Conservation (phyloP, 306 rosid species). For the Casuarina equisetifolia region DNA sequence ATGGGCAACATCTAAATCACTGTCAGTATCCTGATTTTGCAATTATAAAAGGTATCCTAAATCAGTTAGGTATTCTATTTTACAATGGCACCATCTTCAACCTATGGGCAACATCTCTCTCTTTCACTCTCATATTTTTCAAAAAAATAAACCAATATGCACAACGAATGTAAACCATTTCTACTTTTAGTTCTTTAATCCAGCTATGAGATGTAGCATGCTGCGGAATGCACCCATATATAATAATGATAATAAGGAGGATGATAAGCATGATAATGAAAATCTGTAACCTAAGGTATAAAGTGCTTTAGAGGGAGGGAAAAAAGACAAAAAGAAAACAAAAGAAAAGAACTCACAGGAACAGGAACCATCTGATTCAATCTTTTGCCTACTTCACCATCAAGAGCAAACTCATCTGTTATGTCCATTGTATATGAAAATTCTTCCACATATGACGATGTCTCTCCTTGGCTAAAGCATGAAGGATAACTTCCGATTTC, state of each 20-base stretch:
- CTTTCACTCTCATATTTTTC: neutral
- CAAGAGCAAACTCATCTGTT: slow-evolving; percentile 74
- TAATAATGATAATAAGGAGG: neutral
- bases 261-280: neutral
- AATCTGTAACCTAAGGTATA: neutral
- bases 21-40: neutral
- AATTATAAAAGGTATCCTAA: neutral
- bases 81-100: slow-evolving; percentile 3
- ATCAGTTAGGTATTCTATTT: neutral
- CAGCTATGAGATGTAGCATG: neutral
- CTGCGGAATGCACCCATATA: neutral
- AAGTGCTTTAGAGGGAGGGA: neutral
- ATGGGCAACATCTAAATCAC: neutral
- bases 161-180: neutral
- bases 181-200: neutral
- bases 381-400: slow-evolving; percentile 92
- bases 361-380: slow-evolving; percentile 79
- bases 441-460: slow-evolving; percentile 36
- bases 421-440: slow-evolving; percentile 54
- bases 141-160: neutral
- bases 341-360: slow-evolving; percentile 63
- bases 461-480: slow-evolving; percentile 43
- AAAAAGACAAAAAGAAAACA: neutral
- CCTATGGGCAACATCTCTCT: neutral
- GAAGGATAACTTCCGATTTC: slow-evolving; percentile 42